Conservation (phyloP, 2,329 filamentous ascomycete species). For the Xylariaceae sp. region DNA sequence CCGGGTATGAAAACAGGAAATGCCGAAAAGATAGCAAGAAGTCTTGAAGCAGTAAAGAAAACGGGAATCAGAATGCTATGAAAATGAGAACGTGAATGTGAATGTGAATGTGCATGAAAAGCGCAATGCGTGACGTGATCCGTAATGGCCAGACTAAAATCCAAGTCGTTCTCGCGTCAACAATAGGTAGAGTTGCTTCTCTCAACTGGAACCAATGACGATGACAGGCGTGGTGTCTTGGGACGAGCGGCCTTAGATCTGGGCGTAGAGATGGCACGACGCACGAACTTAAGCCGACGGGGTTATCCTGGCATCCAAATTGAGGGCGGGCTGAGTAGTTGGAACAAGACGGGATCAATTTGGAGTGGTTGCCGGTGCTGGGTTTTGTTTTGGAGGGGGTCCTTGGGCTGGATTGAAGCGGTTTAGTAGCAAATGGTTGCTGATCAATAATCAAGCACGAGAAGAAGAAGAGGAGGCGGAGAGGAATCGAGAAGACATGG, state of each 20-base stretch:
- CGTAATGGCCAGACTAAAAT: not conserved
- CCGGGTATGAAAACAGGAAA: not conserved
- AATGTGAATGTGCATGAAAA: too few species aligned
- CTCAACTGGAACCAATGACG: constrained; percentile 18
- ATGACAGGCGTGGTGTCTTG: constrained; percentile 14
- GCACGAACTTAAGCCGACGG: constrained; percentile 16
- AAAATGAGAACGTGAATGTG: not conserved
- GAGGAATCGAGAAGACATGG: constrained; percentile 6
- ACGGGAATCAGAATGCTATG: not conserved
- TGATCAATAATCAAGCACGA: not conserved
- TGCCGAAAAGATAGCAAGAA: not conserved
- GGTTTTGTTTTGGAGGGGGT: constrained; percentile 3
- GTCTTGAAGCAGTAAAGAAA: not conserved
- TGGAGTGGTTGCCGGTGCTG: too few species aligned
- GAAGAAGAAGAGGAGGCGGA: constrained; percentile 4
- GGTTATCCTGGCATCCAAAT: constrained; percentile 21
- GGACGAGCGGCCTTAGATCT: constrained; percentile 11
- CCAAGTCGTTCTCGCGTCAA: constrained; percentile 5
- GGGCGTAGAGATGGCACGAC: constrained; percentile 5
- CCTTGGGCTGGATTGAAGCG: constrained; percentile 2
- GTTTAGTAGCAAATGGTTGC: too few species aligned
- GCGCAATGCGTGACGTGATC: not conserved
- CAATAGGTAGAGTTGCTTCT: constrained; percentile 2
- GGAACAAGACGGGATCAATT: constrained; percentile 10
- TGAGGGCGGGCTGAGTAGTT: constrained; percentile 26